Evolutionary conservation across 2,329 filamentous ascomycete species (phyloP), one percentile per base, ranked within the genome.

Genomic region (Pseudocercospora musae): DNA sequence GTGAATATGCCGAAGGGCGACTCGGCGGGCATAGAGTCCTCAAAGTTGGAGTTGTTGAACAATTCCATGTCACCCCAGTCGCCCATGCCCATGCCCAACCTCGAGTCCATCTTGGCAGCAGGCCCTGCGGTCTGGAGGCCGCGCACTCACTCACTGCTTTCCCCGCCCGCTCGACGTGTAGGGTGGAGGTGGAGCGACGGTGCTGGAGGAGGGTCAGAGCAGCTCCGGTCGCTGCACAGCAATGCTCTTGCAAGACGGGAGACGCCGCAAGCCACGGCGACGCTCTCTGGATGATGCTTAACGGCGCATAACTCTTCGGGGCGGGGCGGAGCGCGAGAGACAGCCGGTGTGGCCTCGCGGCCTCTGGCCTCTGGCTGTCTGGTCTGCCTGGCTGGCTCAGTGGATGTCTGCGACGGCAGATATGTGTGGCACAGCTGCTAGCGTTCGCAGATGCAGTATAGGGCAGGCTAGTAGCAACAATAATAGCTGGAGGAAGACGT

Each of bases 1-100:
- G 73, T 74, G 48, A 68, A 68, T 57, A 62, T 65, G 44, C 70
- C 70, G 44, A 66, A 70, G 33, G 69, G 59, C 29, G 69, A 68
- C 50, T 72, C 71, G 3, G 52, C 63, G 54, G 60, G 60, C 63
- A 68, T 68, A 15, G 63, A 60, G 23, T 69, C 63, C 50, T 71
- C 69, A 62, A 66, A 69, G 33, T 65, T 55, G n/a, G 66, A 62
- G 20, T 63, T 62, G 44, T 48, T 52, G 48, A 52, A 52, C 48
- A 52, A 31, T 23, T 23, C 21, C 48, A 52, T 52, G 23, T 52
- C 48, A 25, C 25, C 25, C 48, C 48, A 52, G 23, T 52, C 48
- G 21, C 21, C 23, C 48, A 25, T 25, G 15, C 25, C 23, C 48
- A 25, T 25, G 15, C 25, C 25, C 37, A 15, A 40, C 48, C 48